phyloP scores from a whole-genome alignment of 257 asterid genomes.

The Eucommia ulmoides region DNA sequence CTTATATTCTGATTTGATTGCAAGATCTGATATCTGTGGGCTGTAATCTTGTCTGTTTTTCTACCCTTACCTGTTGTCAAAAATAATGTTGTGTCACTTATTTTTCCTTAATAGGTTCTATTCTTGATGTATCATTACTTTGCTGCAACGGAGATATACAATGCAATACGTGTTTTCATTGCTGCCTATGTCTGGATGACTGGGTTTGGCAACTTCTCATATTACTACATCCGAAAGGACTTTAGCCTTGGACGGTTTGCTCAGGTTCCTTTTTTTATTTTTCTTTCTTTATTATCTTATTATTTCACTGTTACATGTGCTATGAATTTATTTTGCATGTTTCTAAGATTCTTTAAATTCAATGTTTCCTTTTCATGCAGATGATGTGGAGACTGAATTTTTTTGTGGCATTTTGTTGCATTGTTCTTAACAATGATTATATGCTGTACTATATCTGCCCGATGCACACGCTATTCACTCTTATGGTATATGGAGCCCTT shows the following conservation, averaged over 20 bases:
- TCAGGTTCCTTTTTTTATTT: conserved; percentile 40
- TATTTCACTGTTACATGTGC: conserved; percentile 4
- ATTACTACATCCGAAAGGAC: conserved; percentile 86
- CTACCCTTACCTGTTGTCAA: no score
- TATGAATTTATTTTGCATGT: conserved; percentile 7
- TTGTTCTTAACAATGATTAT: conserved; percentile 82
- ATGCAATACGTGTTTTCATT: conserved; percentile 88
- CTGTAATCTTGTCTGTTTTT: no score
- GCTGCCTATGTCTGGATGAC: conserved; percentile 99
- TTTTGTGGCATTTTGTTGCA: conserved; percentile 82
- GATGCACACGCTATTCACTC: conserved; percentile 94
- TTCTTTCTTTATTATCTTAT: conserved; percentile 3
- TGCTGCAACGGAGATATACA: conserved; percentile 94
- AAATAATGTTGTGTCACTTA: no score
- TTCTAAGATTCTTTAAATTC: conserved; percentile 5
- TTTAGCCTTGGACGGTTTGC: conserved; percentile 90
- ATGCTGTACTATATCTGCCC: conserved; percentile 96
- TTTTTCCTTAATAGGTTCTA: conserved; percentile 43
- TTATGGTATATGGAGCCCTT: conserved; percentile 97
- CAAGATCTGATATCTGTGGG: no score
- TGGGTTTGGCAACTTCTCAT: conserved; percentile 96
- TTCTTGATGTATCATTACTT: conserved; percentile 94
- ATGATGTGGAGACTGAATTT: conserved; percentile 99
- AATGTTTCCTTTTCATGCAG: conserved; percentile 53
- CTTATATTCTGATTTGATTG: no score